phyloP scores from a whole-genome alignment of 768 basidiomycete genomes.

The Rubroboletus pulcherrimus region DNA sequence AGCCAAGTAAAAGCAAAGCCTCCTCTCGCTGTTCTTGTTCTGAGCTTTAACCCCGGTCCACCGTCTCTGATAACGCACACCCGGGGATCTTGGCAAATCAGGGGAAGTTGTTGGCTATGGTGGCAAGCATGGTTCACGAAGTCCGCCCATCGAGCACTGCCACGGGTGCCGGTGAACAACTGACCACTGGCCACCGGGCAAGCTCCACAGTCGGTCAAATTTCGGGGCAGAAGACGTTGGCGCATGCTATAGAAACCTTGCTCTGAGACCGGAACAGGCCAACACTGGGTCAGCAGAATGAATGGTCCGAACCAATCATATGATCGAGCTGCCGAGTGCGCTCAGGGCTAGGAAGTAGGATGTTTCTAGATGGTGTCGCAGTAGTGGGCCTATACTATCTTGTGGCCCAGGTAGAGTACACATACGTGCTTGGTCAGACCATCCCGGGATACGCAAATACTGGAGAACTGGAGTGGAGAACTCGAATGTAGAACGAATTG shows the following conservation, averaged over 20 bases:
- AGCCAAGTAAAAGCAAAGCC: no score
- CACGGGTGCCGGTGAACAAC: no score
- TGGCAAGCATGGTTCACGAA: no score
- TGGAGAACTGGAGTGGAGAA: neutral
- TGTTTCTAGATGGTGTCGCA: neutral
- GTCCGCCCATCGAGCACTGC: no score
- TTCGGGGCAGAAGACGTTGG: neutral
- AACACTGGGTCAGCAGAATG: neutral
- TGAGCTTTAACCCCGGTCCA: no score
- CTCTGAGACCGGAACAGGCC: neutral
- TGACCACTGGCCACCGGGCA: neutral
- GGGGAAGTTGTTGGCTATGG: no score
- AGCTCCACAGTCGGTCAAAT: no score
- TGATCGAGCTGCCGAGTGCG: neutral
- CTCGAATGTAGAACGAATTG: neutral
- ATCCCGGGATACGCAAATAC: neutral
- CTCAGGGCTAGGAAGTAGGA: neutral
- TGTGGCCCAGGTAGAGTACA: neutral
- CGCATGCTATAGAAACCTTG: neutral
- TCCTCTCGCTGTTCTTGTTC: no score
- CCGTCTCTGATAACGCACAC: no score
- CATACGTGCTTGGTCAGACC: neutral
- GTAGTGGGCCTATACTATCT: neutral
- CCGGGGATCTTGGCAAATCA: no score
- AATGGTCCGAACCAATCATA: neutral